Conservation (phyloP, 768 basidiomycete genomes). For the Suillus ampliporus region DNA sequence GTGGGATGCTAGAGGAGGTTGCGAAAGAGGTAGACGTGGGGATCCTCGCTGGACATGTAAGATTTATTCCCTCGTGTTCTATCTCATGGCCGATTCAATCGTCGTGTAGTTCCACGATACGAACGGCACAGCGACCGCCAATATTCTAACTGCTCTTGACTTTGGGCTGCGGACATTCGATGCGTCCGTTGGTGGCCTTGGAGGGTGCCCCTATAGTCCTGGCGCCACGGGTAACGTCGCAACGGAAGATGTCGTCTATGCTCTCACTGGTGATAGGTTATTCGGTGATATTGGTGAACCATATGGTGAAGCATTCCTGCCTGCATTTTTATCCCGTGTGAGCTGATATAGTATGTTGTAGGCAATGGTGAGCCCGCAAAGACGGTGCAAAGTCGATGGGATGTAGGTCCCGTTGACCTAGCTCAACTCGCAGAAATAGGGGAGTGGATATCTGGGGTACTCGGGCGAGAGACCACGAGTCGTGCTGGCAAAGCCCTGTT, state of each 20-base stretch:
- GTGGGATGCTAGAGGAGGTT: conserved; percentile 73
- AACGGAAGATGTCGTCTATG: conserved; percentile 91
- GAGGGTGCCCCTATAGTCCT: conserved; percentile 95
- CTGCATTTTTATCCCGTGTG: neutral
- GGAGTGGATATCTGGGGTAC: conserved; percentile 76
- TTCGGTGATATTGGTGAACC: conserved; percentile 50
- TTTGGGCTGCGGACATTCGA: conserved; percentile 84
- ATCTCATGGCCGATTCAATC: neutral
- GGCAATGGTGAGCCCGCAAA: neutral
- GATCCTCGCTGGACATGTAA: conserved; percentile 66
- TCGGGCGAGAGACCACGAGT: conserved; percentile 75
- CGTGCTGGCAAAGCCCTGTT: conserved; percentile 76
- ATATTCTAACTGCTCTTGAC: conserved; percentile 72
- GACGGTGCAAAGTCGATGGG: conserved; percentile 21
- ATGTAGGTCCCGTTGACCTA: conserved; percentile 56
- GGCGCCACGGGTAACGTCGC: conserved; percentile 96
- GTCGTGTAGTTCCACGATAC: conserved; percentile 83
- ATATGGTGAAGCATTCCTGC: conserved; percentile 7
- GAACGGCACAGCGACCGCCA: conserved; percentile 81
- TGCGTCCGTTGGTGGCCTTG: conserved; percentile 85
- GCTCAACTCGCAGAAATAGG: conserved; percentile 77
- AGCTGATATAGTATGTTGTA: neutral
- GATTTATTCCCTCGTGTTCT: conserved; percentile 41
- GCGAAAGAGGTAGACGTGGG: conserved; percentile 62
- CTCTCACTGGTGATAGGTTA: conserved; percentile 68